These are phyloP conservation scores for Paramecium octaurelia DNA, from an alignment of 73 alveolate genomes.

Conservation along the genomic window DNA sequence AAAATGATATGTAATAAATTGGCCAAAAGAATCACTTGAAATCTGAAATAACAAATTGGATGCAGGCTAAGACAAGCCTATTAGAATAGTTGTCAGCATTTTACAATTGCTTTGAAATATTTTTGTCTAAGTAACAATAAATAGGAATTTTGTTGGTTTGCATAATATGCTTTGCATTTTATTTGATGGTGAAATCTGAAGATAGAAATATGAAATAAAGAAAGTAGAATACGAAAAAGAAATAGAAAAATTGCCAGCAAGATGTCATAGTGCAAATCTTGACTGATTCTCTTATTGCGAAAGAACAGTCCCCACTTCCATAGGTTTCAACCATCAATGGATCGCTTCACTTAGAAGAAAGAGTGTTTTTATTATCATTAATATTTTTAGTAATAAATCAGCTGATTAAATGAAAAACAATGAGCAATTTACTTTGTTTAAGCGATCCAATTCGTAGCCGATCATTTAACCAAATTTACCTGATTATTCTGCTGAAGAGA, in stretches of 20 bases:
- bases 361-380: slow-evolving; percentile 7
- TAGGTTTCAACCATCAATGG: background rate
- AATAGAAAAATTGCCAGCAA: background rate
- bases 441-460: slow-evolving; percentile 1
- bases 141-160: background rate
- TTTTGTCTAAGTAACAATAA: background rate
- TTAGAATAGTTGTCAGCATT: background rate
- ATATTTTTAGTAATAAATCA: background rate
- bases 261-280: background rate
- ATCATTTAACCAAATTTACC: background rate
- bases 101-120: background rate
- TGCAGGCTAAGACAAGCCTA: background rate
- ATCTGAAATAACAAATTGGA: slow-evolving; percentile 40
- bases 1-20: background rate
- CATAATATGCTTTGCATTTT: slow-evolving; percentile 33
- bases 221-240: background rate
- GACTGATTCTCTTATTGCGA: background rate
- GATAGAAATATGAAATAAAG: background rate
- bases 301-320: background rate
- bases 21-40: background rate
- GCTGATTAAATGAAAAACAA: background rate
- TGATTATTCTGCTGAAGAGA: background rate
- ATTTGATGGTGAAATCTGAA: slow-evolving; percentile 39
- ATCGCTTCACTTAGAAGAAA: background rate
- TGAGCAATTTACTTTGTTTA: background rate